Percentiles rank a stretch among this genome's conserved stretches.
Evolutionary conservation across 2,329 filamentous ascomycete genomes (phyloP).

Genomic region (Cordyceps cateniannulata): DNA sequence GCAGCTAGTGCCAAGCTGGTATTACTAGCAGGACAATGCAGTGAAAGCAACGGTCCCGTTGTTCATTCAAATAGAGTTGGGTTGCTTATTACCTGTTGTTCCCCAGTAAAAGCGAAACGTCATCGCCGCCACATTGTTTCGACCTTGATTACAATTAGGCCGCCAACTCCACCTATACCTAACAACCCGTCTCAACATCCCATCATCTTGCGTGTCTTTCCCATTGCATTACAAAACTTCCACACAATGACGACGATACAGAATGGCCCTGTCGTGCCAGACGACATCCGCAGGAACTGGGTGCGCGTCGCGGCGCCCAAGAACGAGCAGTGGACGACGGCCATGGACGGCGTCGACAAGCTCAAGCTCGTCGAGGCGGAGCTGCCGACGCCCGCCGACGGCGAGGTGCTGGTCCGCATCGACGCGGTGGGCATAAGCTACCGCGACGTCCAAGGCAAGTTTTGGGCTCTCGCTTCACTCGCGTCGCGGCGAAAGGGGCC

Average conservation of each 20-base stretch:
- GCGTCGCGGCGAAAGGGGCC: too few relatives aligned
- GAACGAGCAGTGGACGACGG: constrained; percentile 48
- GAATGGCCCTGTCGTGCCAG: background rate
- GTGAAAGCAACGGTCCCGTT: too few relatives aligned
- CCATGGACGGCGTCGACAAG: constrained; percentile 49
- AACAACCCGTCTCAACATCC: background rate
- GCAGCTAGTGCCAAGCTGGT: too few relatives aligned
- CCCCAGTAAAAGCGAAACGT: too few relatives aligned
- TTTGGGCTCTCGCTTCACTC: background rate
- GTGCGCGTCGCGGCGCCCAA: constrained; percentile 18
- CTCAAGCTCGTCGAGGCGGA: constrained; percentile 37
- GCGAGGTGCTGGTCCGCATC: constrained; percentile 46
- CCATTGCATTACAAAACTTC: background rate
- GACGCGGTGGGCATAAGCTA: constrained; percentile 42
- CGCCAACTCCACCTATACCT: background rate
- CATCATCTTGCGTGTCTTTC: background rate
- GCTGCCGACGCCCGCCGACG: constrained; percentile 40
- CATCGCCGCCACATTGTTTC: too few relatives aligned
- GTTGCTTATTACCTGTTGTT: too few relatives aligned
- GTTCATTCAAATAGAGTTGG: too few relatives aligned
- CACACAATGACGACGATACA: background rate
- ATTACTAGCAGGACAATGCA: too few relatives aligned
- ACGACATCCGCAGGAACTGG: constrained; percentile 10
- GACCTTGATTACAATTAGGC: too few relatives aligned
- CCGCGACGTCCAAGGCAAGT: constrained; percentile 41